phyloP scores from a whole-genome alignment of 371 early-diverging fungal species.

The Syncephalastrum monosporum region DNA sequence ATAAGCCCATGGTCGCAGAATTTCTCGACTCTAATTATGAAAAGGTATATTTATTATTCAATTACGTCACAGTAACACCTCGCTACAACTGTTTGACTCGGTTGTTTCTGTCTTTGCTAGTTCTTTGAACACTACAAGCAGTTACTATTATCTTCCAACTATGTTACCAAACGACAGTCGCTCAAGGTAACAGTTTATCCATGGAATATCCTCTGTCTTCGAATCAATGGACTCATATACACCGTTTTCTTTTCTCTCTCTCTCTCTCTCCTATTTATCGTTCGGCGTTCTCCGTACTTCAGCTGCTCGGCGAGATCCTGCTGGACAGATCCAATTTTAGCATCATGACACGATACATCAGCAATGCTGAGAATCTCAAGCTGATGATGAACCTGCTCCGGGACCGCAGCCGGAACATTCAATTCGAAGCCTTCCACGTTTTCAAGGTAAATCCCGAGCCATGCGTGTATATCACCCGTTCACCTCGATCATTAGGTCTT shows the following conservation, averaged over 20 bases:
- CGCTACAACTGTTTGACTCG: not conserved
- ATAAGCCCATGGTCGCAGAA: constrained; percentile 87
- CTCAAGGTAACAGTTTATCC: constrained; percentile 73
- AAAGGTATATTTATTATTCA: constrained; percentile 44
- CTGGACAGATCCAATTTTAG: constrained; percentile 93
- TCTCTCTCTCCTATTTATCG: not conserved
- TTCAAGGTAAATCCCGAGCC: constrained; percentile 72
- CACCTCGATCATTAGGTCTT: constrained; percentile 68
- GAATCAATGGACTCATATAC: not conserved
- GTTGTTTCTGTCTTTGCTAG: constrained; percentile 23
- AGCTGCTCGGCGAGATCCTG: constrained; percentile 95
- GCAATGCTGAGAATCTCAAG: constrained; percentile 89
- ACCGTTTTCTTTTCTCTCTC: not conserved
- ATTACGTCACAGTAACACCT: not conserved
- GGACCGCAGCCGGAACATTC: constrained; percentile 94
- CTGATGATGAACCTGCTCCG: constrained; percentile 96
- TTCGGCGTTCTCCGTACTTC: not conserved
- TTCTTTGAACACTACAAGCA: constrained; percentile 90
- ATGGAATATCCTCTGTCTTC: not conserved
- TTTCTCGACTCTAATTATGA: constrained; percentile 92
- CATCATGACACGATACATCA: constrained; percentile 95
- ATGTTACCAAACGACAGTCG: constrained; percentile 97
- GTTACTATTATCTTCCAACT: constrained; percentile 87
- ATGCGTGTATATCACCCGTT: not conserved
- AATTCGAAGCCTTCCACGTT: constrained; percentile 99